Conservation (phyloP, 176 grass and related monocot genomes). For the Ensete ventricosum region DNA sequence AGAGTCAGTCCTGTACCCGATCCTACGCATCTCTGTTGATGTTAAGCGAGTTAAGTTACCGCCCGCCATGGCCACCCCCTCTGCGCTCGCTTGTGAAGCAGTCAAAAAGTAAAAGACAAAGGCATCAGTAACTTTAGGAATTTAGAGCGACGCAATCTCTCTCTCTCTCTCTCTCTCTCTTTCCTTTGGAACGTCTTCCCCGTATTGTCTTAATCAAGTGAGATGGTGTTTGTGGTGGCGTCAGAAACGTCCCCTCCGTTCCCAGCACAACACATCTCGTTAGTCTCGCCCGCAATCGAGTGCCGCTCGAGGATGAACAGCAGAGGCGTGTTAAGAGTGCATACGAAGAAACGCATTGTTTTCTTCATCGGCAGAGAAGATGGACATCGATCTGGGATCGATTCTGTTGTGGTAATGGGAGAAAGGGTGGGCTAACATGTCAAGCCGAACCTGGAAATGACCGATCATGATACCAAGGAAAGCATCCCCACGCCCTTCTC, state of each 20-base stretch:
- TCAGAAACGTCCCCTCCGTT: slow-evolving; percentile 1
- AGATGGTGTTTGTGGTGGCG: not conserved
- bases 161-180: not conserved
- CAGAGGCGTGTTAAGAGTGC: too few relatives aligned
- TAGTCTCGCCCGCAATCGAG: not conserved
- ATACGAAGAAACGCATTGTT: not conserved
- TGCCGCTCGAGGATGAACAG: not conserved
- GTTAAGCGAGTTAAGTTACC: too few relatives aligned
- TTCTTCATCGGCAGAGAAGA: not conserved
- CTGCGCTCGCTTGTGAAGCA: not conserved
- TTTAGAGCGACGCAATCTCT: not conserved
- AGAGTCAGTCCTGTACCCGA: too few relatives aligned
- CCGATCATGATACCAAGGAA: slow-evolving; percentile 32
- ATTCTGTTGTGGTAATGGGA: not conserved
- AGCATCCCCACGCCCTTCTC: not conserved
- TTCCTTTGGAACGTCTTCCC: too few relatives aligned
- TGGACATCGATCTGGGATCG: not conserved
- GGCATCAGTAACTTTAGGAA: not conserved
- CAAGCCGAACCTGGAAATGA: slow-evolving; percentile 3
- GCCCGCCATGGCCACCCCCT: too few relatives aligned
- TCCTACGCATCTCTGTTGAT: too few relatives aligned
- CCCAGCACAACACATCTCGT: not conserved
- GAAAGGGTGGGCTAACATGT: not conserved
- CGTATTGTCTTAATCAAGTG: slow-evolving; percentile 4
- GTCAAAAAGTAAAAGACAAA: not conserved